Base-by-base conservation (phyloP, 441 rosid genomes). In the Bruguiera hainesii region DNA sequence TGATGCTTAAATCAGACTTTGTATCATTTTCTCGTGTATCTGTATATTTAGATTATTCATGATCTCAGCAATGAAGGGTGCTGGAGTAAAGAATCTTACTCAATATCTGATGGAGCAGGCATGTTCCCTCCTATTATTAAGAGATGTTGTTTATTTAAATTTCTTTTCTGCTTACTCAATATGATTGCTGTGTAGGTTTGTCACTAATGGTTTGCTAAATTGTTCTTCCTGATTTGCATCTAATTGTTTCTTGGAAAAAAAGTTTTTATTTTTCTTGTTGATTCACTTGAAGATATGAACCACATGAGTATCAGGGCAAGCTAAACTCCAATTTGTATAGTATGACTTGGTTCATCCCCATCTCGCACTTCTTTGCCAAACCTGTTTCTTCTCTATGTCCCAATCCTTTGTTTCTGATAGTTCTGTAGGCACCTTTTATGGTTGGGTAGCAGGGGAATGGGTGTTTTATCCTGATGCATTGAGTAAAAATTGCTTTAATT, bases 41-140 rank as follows among this genome's bases (percentile, higher is more conserved):
- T 70, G 51, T 81, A 21, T 67, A 20, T 78, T 26, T 81, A 94
- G 97, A 86, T 69, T 77, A 74, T 91, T 94, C 80, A 85, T 88
- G 91, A 88, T 89, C 73, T 91, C 99, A 0, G 99, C 92, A 53
- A 75, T 91, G 60, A 94, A 87, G 80, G 99, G 99, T 61, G 82
- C 86, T 63, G 97, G 99, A 67, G 85, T 94, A 50, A 90, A 86
- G 73, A 86, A 81, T 75, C 90, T 94, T 48, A 76, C 80, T 23
- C 80, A 84, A 65, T 94, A 84, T 80, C 77, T 94, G 73, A 77
- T 80, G 83, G 92, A 84, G 20, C 89, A 89, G 89, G 96, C 71
- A 87, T 53, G 81, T 68, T 29, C 31, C 42, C 66, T 26, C 42
- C 48, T n/a, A 29, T 35, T 29, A 7, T 55, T 35, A 28, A 25